Conservation (phyloP, 2,329 filamentous ascomycete species). For the Aspergillus spinulosporus region DNA sequence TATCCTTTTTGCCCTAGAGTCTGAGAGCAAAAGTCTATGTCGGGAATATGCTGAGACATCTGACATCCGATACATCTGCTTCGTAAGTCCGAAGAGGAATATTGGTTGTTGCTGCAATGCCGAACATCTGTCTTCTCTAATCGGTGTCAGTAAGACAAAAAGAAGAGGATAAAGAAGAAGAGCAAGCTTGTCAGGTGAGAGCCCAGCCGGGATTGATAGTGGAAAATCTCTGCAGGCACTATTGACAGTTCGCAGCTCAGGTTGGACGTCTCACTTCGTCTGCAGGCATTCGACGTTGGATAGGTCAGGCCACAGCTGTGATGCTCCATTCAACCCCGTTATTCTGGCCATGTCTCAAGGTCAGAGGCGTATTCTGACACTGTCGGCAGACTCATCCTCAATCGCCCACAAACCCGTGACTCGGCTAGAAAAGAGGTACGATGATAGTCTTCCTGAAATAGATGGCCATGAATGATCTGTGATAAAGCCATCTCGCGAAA, state of each 20-base stretch:
- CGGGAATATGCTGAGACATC: not conserved
- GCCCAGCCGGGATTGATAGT: not conserved
- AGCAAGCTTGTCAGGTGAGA: not conserved
- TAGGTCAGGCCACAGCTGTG: constrained; percentile 9
- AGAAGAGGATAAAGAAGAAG: not conserved
- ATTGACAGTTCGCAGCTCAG: constrained; percentile 11
- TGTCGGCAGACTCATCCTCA: not conserved
- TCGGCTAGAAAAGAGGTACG: not conserved
- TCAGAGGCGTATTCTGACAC: not conserved
- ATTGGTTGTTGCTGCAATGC: not conserved
- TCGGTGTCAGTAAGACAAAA: not conserved
- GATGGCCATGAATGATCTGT: not conserved
- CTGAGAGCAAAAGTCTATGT: not conserved
- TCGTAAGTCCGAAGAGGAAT: not conserved
- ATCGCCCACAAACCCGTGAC: not conserved
- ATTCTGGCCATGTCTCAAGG: not conserved
- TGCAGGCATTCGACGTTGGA: constrained; percentile 1
- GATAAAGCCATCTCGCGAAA: not conserved
- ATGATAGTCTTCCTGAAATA: not conserved
- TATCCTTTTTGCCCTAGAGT: not conserved
- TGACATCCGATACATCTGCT: constrained; percentile 12
- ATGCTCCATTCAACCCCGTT: not conserved
- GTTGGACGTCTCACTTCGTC: constrained; percentile 9
- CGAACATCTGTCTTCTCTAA: not conserved
- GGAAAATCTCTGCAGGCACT: constrained; percentile 8